Percentiles rank a stretch among this genome's conserved stretches.
Evolutionary conservation across 2,329 filamentous ascomycete species (phyloP).

Genomic region (Chrysoporthe deuterocubensis): DNA sequence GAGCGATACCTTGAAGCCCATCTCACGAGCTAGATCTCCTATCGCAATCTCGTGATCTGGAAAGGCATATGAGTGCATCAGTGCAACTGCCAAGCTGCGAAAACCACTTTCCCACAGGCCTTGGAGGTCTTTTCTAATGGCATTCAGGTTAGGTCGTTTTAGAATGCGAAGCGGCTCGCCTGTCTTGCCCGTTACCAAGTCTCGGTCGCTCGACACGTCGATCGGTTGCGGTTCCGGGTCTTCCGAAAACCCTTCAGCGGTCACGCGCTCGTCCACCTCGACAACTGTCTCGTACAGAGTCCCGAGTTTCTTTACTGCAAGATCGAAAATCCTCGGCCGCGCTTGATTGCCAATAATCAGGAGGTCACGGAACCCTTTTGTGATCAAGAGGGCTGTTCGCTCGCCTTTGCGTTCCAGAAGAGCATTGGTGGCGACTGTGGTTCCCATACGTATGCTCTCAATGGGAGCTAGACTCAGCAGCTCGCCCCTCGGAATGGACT

Average conservation of each 20-base stretch:
- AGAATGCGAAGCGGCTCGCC: slow-evolving; percentile 76
- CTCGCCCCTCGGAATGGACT: slow-evolving; percentile 72
- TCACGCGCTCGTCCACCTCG: slow-evolving; percentile 91
- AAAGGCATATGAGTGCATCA: slow-evolving; percentile 93
- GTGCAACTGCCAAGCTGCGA: slow-evolving; percentile 81
- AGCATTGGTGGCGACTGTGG: slow-evolving; percentile 92
- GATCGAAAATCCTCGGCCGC: slow-evolving; percentile 88
- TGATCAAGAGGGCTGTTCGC: slow-evolving; percentile 84
- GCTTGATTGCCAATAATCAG: slow-evolving; percentile 89
- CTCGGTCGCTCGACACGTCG: slow-evolving; percentile 51
- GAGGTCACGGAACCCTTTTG: slow-evolving; percentile 85
- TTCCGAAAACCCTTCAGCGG: slow-evolving; percentile 88
- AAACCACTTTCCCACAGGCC: slow-evolving; percentile 72
- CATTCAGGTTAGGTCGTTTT: slow-evolving; percentile 59
- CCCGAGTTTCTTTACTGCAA: slow-evolving; percentile 87
- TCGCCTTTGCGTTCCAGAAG: slow-evolving; percentile 89
- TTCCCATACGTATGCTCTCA: slow-evolving; percentile 93
- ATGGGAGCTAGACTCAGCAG: slow-evolving; percentile 81
- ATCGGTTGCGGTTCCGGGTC: slow-evolving; percentile 69
- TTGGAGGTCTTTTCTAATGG: slow-evolving; percentile 64
- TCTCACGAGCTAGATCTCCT: slow-evolving; percentile 75
- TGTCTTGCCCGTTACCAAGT: slow-evolving; percentile 71
- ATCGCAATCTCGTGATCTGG: slow-evolving; percentile 82
- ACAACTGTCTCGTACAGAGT: slow-evolving; percentile 83
- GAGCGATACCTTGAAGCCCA: slow-evolving; percentile 81